Conservation (phyloP, 192 early-diverging fungal genomes). For the Obelidium mucronatum region DNA sequence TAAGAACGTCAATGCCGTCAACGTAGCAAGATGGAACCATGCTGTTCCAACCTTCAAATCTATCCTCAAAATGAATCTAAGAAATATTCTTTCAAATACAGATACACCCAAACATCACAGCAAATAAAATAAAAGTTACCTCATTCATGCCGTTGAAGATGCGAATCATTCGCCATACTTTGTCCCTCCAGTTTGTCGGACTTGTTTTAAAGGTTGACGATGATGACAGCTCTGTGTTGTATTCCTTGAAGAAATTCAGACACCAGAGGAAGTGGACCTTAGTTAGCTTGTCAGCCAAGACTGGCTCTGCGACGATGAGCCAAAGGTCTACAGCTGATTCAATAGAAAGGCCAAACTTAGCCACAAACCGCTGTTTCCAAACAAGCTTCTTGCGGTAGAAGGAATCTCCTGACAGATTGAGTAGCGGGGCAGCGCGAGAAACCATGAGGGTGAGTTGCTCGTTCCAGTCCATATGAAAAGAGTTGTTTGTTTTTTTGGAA, state of each 20-base stretch:
- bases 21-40: no score
- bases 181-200: not conserved
- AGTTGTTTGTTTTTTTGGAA: no score
- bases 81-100: no score
- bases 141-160: no score
- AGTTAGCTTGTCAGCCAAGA: not conserved
- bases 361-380: not conserved
- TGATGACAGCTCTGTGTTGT: not conserved
- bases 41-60: no score
- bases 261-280: not conserved
- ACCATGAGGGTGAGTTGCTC: no score
- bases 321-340: not conserved
- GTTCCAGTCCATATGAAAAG: no score
- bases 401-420: not conserved
- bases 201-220: not conserved
- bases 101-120: no score
- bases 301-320: not conserved
- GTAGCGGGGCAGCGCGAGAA: not conserved
- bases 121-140: no score
- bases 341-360: not conserved
- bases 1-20: no score
- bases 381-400: not conserved
- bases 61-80: no score
- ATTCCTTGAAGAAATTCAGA: slow-evolving; percentile 3
- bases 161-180: not conserved